Base-by-base conservation (phyloP, 2,329 filamentous ascomycete genomes). In the Venturiaceae sp. region DNA sequence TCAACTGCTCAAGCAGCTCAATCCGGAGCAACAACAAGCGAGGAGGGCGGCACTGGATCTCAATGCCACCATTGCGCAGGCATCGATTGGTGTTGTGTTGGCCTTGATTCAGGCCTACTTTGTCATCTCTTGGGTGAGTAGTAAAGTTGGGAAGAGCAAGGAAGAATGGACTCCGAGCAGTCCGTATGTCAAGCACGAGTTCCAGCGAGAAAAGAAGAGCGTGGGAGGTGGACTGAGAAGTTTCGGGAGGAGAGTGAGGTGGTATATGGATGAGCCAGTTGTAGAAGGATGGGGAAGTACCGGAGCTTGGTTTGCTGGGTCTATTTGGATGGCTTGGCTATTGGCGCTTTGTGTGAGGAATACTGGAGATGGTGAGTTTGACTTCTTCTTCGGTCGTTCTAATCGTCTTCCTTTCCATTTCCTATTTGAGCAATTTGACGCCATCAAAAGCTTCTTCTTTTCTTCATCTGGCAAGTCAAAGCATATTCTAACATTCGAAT, bases 41-140 rank as follows among this genome's bases (percentile, higher is more conserved):
- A 75, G 82, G 36, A 74, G 81, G 34, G 70, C 75, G 26, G 66
- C 79, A 26, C 75, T 85, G n/a, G 77, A 83, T 64, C 70, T 71
- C 54, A 80, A 83, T 57, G 81, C 80, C 7, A 68, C 73, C n/a
- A 69, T 80, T 37, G 82, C 81, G 16, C 82, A 84, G 66, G 68
- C 75, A 61, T 83, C 81, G 1, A 72, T 78, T 5, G 60, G 83
- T 8, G 62, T 77, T 3, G 69, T 78, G 28, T 63, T 81, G 14
- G 62, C 73, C 3, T 60, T 75, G 2, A 74, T 75, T 53, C 75
- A 76, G 61, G 23, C 72, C 21, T 70, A 66, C 44, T 74, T 73
- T 57, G 60, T 75, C 19, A 41, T 69, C 2, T 61, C 60, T 7
- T 74, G 72, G 69, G 36, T 71, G 5, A 62, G 65, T 14, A 50